Evolutionary conservation across 2,329 filamentous ascomycete genomes (phyloP).

Genomic region (Tolypocladium inflatum): DNA sequence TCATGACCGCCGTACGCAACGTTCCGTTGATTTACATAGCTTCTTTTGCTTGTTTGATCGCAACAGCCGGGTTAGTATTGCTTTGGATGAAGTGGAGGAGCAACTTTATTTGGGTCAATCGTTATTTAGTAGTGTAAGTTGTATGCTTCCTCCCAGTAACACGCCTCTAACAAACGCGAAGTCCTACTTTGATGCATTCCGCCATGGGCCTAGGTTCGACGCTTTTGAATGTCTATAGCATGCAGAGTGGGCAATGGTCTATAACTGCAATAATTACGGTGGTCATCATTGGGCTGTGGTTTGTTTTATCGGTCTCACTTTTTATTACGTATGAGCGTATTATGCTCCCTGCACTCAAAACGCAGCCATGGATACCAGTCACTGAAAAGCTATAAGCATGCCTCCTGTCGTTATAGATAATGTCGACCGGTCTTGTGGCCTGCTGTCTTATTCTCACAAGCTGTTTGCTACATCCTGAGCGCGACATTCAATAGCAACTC

Average conservation of each 20-base stretch:
- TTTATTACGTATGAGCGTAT: neutral
- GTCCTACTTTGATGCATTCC: neutral
- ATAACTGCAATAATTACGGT: constrained; percentile 1
- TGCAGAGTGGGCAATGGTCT: constrained; percentile 2
- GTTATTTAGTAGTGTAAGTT: constrained; percentile 1
- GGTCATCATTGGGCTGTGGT: neutral
- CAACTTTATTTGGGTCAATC: constrained; percentile 2
- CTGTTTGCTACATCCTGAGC: no score
- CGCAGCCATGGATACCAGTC: neutral
- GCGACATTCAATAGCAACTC: no score
- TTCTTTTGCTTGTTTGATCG: constrained; percentile 1
- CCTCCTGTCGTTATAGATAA: no score
- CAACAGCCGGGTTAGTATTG: neutral
- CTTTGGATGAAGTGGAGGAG: neutral
- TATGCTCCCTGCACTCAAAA: neutral
- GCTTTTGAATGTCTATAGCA: constrained; percentile 2
- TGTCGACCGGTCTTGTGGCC: no score
- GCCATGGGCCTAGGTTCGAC: constrained; percentile 1
- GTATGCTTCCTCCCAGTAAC: neutral
- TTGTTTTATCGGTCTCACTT: neutral
- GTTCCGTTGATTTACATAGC: constrained; percentile 2
- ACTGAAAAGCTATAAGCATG: neutral
- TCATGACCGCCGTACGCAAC: constrained; percentile 1
- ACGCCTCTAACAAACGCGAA: neutral
- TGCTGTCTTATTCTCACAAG: neutral